Conservation (phyloP, 2,329 filamentous ascomycete genomes). For the Fusarium lyarnte region DNA sequence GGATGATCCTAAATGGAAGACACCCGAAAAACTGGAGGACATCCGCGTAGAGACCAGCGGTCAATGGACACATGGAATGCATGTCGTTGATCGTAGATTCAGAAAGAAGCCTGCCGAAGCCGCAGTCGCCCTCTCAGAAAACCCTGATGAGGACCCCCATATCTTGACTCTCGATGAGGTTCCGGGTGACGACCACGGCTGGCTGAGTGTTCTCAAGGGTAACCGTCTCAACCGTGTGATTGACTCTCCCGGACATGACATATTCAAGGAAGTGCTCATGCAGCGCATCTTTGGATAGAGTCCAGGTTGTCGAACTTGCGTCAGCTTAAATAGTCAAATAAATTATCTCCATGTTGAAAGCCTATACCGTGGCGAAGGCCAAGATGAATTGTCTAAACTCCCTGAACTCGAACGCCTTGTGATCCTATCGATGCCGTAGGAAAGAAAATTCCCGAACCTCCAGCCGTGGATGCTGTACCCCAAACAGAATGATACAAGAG, state of each 20-base stretch:
- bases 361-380: constrained; percentile 34
- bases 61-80: constrained; percentile 96
- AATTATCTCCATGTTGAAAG: constrained; percentile 8
- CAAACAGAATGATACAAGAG: constrained; percentile 26
- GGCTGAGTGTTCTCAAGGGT: constrained; percentile 77
- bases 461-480: constrained; percentile 29
- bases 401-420: constrained; percentile 42
- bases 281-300: constrained; percentile 67
- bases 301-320: neutral
- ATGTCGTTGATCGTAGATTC: constrained; percentile 79
- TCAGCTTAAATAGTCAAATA: constrained; percentile 33
- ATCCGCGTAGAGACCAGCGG: constrained; percentile 89
- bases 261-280: constrained; percentile 74
- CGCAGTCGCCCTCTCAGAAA: constrained; percentile 52
- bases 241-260: constrained; percentile 71
- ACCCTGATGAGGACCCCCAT: constrained; percentile 53
- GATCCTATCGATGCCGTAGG: constrained; percentile 27
- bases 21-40: constrained; percentile 73
- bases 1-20: constrained; percentile 67
- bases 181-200: constrained; percentile 76
- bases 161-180: constrained; percentile 59
- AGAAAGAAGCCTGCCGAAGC: constrained; percentile 62
- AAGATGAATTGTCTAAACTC: constrained; percentile 43
- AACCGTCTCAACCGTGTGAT: constrained; percentile 84
- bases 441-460: constrained; percentile 12